Base-by-base conservation (phyloP, 1,284 basidiomycete species). In the Sporisorium graminicola region DNA sequence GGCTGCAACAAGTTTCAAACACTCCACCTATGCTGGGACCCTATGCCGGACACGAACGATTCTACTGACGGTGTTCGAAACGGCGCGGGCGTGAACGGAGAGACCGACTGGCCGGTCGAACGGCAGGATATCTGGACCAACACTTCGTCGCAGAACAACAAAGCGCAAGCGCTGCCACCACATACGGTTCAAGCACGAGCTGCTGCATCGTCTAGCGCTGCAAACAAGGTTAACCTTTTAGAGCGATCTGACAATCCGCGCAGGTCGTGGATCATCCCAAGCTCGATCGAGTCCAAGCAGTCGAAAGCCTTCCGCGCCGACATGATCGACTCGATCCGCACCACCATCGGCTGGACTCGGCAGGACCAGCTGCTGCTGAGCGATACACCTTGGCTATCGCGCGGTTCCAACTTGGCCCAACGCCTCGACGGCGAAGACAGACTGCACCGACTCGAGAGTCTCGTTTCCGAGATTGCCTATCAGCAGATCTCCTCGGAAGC, bases 111-210 rank as follows among this genome's bases (percentile, higher is more conserved):
- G 79, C 79, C 79, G 3, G 29, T 62, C n/a, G 79, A 81, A 35
- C 59, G 75, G 20, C 74, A 74, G 22, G 79, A 78, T 24, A 77
- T 77, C 14, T 81, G 79, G 77, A 81, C 79, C 18, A 76, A 77
- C 56, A 75, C 74, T 1, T 40, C 53, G 20, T 64, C 63, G 10
- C 63, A 66, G n/a, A 63, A 64, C 54, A 71, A 67, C 43, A 57
- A 70, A 42, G 72, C 72, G 3, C 49, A 51, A 37, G 63, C 72
- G 13, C 56, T 47, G 14, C 66, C 66, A 2, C 62, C 72, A 8
- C 72, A 66, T 22, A 56, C 44, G 20, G 8, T n/a, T 12, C 18
- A 20, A 10, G 27, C 57, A n/a, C 47, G 50, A 26, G 50, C 10
- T 42, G 31, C 18, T 29, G 26, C 29, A 35, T 14, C 27, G 5